Evolutionary conservation across 2,329 filamentous ascomycete species (phyloP).

Genomic region (Madurella mycetomatis): DNA sequence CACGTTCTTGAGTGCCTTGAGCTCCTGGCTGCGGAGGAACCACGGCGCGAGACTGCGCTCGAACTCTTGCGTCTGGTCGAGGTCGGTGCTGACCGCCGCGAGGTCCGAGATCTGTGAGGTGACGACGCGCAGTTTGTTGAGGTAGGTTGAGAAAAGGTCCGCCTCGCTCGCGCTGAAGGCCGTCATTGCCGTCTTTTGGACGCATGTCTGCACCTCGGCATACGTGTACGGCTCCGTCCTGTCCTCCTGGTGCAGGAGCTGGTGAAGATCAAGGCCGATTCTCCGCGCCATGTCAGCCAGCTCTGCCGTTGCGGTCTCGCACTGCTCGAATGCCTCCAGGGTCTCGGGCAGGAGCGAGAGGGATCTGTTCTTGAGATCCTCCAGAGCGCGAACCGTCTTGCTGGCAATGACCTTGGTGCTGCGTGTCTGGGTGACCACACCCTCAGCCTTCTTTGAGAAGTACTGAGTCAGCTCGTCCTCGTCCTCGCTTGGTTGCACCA

Average conservation of each 20-base stretch:
- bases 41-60: conserved; percentile 74
- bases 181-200: conserved; percentile 52
- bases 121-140: conserved; percentile 61
- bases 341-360: conserved; percentile 68
- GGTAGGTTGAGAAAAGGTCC: conserved; percentile 66
- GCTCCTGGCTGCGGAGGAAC: conserved; percentile 73
- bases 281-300: conserved; percentile 63
- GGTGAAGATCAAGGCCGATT: conserved; percentile 63
- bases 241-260: conserved; percentile 66
- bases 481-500: conserved; percentile 52
- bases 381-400: conserved; percentile 71
- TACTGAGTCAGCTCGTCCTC: conserved; percentile 65
- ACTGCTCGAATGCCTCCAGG: conserved; percentile 63
- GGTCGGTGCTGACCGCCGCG: conserved; percentile 62
- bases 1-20: conserved; percentile 76
- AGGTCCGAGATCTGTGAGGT: conserved; percentile 65
- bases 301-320: conserved; percentile 59
- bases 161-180: conserved; percentile 55
- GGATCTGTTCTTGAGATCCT: conserved; percentile 72
- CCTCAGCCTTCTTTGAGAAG: conserved; percentile 66
- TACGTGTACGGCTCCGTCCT: conserved; percentile 64
- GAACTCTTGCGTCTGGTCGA: conserved; percentile 73
- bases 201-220: conserved; percentile 59
- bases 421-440: conserved; percentile 68
- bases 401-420: conserved; percentile 78